Conservation (phyloP, 2,329 filamentous ascomycete genomes). For the Amesomyces nigricolor region DNA sequence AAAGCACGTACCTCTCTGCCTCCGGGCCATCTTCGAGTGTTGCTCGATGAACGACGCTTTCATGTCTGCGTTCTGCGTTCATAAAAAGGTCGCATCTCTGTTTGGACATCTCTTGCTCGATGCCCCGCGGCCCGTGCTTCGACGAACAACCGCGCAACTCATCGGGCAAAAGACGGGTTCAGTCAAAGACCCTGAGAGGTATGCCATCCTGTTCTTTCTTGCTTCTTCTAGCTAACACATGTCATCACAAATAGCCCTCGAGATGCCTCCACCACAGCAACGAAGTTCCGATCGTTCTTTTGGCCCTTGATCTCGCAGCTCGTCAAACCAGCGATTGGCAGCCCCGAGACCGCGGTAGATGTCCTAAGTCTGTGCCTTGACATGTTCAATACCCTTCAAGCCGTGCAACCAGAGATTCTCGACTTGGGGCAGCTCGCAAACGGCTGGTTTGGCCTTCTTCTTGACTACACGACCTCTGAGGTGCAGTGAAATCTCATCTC, state of each 20-base stretch:
- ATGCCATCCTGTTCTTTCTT: neutral
- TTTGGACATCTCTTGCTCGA: slow-evolving; percentile 35
- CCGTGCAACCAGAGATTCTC: slow-evolving; percentile 30
- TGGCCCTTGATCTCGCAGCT: slow-evolving; percentile 41
- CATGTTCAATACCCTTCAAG: slow-evolving; percentile 38
- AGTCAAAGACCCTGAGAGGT: slow-evolving; percentile 16
- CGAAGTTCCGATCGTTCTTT: slow-evolving; percentile 41
- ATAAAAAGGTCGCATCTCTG: slow-evolving; percentile 27
- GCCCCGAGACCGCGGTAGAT: slow-evolving; percentile 39
- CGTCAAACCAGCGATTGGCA: slow-evolving; percentile 32
- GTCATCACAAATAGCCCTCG: neutral
- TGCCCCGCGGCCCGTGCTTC: slow-evolving; percentile 34
- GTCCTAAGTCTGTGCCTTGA: slow-evolving; percentile 39
- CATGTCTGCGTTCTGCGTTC: slow-evolving; percentile 35
- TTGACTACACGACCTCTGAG: slow-evolving; percentile 31
- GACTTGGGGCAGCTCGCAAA: slow-evolving; percentile 28
- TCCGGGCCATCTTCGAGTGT: slow-evolving; percentile 38
- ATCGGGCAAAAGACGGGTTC: slow-evolving; percentile 29
- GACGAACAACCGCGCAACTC: slow-evolving; percentile 33
- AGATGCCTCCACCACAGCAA: slow-evolving; percentile 28
- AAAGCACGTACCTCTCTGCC: slow-evolving; percentile 32
- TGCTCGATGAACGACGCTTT: slow-evolving; percentile 36
- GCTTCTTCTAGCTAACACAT: slow-evolving; percentile 1
- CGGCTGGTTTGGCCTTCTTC: slow-evolving; percentile 25
- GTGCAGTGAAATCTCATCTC: slow-evolving; percentile 25